Evolutionary conservation across 306 rosid genomes (phyloP).

Genomic region (Albizia julibrissin): DNA sequence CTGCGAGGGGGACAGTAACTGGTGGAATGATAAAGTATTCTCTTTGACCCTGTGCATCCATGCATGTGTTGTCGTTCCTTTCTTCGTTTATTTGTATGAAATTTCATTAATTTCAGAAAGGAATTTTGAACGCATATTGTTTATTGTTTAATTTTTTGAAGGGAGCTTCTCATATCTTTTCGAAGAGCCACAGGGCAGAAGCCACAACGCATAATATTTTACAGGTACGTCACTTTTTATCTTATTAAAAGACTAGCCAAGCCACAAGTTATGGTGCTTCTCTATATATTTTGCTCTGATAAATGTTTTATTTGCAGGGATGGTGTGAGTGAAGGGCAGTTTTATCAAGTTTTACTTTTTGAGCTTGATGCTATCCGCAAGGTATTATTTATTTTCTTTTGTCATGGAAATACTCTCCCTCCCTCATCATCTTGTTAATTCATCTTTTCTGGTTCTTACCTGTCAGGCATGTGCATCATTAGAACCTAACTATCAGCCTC

Average conservation of each 20-base stretch:
- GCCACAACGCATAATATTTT: constrained; percentile 93
- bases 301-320: constrained; percentile 58
- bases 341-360: constrained; percentile 87
- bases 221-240: constrained; percentile 48
- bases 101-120: background rate
- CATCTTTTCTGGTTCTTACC: background rate
- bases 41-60: constrained; percentile 10
- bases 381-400: constrained; percentile 37
- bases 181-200: constrained; percentile 96
- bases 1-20: constrained; percentile 71
- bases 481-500: constrained; percentile 97
- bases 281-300: background rate
- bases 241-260: background rate
- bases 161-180: constrained; percentile 95
- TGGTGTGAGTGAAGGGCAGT: constrained; percentile 96
- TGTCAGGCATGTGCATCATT: constrained; percentile 86
- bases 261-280: background rate
- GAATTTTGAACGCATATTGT: background rate
- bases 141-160: constrained; percentile 23
- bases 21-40: constrained; percentile 96
- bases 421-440: background rate
- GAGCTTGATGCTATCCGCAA: constrained; percentile 95
- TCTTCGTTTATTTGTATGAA: background rate
- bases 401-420: background rate
- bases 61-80: background rate